These are phyloP conservation scores for Fusarium udum DNA, from an alignment of 2,329 filamentous ascomycete species.

Conservation along the genomic window DNA sequence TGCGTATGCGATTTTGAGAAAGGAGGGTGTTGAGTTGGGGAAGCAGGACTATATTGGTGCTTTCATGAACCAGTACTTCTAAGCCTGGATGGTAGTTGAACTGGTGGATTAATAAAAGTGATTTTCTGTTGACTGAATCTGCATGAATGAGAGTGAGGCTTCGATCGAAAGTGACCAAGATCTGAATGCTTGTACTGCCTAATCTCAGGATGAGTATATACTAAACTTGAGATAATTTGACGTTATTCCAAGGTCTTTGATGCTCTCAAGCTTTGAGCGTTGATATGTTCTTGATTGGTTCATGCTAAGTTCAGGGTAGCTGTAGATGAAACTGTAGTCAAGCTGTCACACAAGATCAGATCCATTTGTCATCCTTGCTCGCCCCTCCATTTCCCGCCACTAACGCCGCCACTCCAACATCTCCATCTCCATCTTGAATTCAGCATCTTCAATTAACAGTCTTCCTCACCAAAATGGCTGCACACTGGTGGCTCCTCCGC, in stretches of 20 bases:
- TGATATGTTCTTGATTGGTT: not conserved
- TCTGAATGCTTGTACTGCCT: accelerated
- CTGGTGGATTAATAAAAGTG: not conserved
- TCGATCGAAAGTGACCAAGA: not conserved
- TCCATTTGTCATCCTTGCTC: slow-evolving; percentile 26
- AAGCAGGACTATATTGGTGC: slow-evolving; percentile 64
- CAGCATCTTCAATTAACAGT: not conserved
- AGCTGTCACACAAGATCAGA: not conserved
- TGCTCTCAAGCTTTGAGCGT: not conserved
- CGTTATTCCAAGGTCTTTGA: not conserved
- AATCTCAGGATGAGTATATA: not conserved
- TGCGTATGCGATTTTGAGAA: slow-evolving; percentile 68
- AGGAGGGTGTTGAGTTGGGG: slow-evolving; percentile 68
- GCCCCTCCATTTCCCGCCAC: slow-evolving; percentile 17
- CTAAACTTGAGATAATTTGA: not conserved
- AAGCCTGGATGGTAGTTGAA: not conserved
- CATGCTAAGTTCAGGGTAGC: slow-evolving; percentile 16
- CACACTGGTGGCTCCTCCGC: slow-evolving; percentile 48
- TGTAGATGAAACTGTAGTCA: not conserved
- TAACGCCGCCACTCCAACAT: not conserved
- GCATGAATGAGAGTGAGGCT: not conserved
- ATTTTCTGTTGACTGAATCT: not conserved
- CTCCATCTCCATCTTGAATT: not conserved
- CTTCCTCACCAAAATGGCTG: slow-evolving; percentile 42
- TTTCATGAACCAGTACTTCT: slow-evolving; percentile 46